Evolutionary conservation across 805 yeast species (phyloP), one percentile per base, ranked within the genome.

Genomic region (Wickerhamiella spandovensis): DNA sequence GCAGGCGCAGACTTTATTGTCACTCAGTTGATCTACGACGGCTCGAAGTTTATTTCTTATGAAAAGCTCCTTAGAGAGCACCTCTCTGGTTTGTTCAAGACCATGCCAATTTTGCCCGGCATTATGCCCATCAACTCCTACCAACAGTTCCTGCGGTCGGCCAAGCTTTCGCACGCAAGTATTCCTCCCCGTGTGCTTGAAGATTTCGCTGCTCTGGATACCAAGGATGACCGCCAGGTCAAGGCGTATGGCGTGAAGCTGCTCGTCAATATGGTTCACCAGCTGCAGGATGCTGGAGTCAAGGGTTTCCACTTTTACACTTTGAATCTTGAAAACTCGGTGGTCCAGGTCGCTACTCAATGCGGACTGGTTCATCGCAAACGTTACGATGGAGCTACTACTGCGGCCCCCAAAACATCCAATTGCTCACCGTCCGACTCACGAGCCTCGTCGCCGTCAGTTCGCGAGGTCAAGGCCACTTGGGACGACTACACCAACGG

Each of bases 401-500:
- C 12, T 39, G 24, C 21, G 13, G 12, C 24, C 24, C 20, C 43
- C 48, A 12, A 37, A n/a, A 10, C 24, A 18, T 17, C 43, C 9
- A 6, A 7, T 25, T 25, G 17, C 35, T 46, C 48, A 2, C n/a
- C 39, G 9, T 4, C 2, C 10, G 18, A 6, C 20, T 32, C 18
- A 58, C 61, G 12, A 43, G 53, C 3, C 45, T 46, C 42, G 52
- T 72, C 17, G 30, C 46, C 46, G 46, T 25, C 20, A 46, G 20
- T 6, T 8, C 38, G 32, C 12, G 46, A 42, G 22, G n/a, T 42
- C 21, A 51, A 85, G 64, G 95, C 95, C 3, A 84, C 89, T 1
- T 89, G 97, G 97, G 97, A 89, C 70, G 97, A 89, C 61, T 89
- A 86, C 66, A 92, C 96, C 24, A 87, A 89, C 66, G 95, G 97